Conservation (phyloP, 352 stramenopile genomes). For the Phytophthora hibernalis region DNA sequence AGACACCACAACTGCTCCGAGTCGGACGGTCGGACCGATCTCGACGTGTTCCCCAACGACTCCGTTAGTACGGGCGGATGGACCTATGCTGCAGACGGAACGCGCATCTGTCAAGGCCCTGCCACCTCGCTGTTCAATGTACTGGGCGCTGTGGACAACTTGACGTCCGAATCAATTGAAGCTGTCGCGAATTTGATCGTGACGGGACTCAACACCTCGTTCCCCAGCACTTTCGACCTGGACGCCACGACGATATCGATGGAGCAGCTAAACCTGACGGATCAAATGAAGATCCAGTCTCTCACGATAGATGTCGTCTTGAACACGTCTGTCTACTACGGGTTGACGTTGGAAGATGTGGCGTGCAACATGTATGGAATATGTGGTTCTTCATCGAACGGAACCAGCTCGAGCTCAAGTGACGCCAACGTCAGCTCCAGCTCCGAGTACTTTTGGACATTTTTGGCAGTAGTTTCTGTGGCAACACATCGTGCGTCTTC, state of each 20-base stretch:
- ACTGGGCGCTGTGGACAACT: slow-evolving; percentile 25
- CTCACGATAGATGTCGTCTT: slow-evolving; percentile 43
- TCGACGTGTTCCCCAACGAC: slow-evolving; percentile 21
- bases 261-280: slow-evolving; percentile 28
- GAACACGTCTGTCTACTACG: slow-evolving; percentile 30
- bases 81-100: slow-evolving; percentile 39
- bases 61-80: slow-evolving; percentile 28
- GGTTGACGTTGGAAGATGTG: slow-evolving; percentile 12
- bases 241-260: slow-evolving; percentile 36
- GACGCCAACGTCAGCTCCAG: slow-evolving; percentile 15
- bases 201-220: slow-evolving; percentile 40
- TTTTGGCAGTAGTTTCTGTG: slow-evolving; percentile 41
- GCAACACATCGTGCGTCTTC: slow-evolving; percentile 43
- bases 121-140: slow-evolving; percentile 45
- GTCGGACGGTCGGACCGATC: slow-evolving; percentile 41
- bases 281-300: slow-evolving; percentile 37
- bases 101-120: slow-evolving; percentile 48
- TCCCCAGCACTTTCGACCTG: slow-evolving; percentile 31
- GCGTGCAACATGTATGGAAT: slow-evolving; percentile 18
- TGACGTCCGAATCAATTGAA: slow-evolving; percentile 19
- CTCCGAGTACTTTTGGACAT: slow-evolving; percentile 35
- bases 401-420: not conserved
- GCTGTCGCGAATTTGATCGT: slow-evolving; percentile 32
- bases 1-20: slow-evolving; percentile 48
- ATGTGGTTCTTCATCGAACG: slow-evolving; percentile 18